A percentile compares a stretch with the other conserved stretches of the same genome.
phyloP scores from a whole-genome alignment of 1,139 yeast genomes.

The Suhomyces maxii region DNA sequence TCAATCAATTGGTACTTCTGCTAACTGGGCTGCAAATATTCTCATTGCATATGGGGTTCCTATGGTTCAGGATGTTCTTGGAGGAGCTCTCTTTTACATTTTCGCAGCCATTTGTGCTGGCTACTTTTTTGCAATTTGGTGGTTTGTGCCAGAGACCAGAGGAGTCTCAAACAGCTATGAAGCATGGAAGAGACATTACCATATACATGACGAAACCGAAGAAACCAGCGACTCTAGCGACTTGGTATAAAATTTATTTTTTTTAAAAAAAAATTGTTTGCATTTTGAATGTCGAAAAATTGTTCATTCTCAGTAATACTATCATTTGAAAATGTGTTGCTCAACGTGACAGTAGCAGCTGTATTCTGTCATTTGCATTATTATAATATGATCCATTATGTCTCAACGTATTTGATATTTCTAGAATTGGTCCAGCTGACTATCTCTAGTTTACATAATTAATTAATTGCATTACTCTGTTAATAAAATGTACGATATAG shows the following conservation, averaged over 20 bases:
- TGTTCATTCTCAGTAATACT: no score
- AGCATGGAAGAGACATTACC: constrained; percentile 25
- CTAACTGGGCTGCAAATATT: constrained; percentile 23
- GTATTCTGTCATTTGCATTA: no score
- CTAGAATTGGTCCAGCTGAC: no score
- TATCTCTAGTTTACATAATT: no score
- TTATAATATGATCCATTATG: no score
- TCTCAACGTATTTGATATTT: no score
- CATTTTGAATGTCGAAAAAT: no score
- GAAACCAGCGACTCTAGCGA: neutral
- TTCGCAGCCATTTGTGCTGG: constrained; percentile 25
- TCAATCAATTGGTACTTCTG: constrained; percentile 22
- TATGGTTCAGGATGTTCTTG: constrained; percentile 24
- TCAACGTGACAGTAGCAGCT: no score
- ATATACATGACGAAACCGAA: neutral
- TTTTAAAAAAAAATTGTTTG: no score
- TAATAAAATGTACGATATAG: no score
- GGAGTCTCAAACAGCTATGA: constrained; percentile 25
- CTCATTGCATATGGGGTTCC: constrained; percentile 28
- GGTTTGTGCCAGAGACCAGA: constrained; percentile 38
- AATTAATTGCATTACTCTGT: no score
- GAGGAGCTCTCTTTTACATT: constrained; percentile 32
- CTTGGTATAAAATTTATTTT: neutral
- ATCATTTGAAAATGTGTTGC: no score
- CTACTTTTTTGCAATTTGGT: constrained; percentile 22